Conservation (phyloP, 2,329 filamentous ascomycete species). For the Ascochyta koolunga region DNA sequence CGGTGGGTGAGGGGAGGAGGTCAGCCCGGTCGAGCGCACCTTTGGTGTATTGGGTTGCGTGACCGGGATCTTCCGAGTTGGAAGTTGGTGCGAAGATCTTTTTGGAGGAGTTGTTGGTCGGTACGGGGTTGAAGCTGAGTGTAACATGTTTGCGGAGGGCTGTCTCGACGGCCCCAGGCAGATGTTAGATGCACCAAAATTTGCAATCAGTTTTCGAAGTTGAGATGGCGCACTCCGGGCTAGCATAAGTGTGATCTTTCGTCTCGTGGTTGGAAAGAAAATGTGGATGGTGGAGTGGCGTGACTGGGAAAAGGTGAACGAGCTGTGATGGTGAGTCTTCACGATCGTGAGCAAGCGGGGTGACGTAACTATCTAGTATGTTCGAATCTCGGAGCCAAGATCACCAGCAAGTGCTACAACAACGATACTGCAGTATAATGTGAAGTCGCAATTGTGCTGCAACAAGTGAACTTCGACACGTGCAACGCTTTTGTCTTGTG, state of each 20-base stretch:
- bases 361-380: slow-evolving; percentile 27
- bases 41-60: slow-evolving; percentile 78
- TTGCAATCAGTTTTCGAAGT: background rate
- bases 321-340: slow-evolving; percentile 17
- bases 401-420: background rate
- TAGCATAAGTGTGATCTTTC: background rate
- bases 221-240: background rate
- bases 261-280: background rate
- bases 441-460: background rate
- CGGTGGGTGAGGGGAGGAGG: slow-evolving; percentile 70
- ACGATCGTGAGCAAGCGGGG: slow-evolving; percentile 32
- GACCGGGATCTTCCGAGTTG: slow-evolving; percentile 57
- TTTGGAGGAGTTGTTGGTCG: slow-evolving; percentile 32
- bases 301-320: slow-evolving; percentile 15
- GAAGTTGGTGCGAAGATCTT: slow-evolving; percentile 68
- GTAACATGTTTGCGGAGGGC: slow-evolving; percentile 25
- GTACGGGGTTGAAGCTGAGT: slow-evolving; percentile 22
- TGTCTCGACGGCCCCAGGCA: background rate
- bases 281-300: slow-evolving; percentile 7
- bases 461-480: background rate
- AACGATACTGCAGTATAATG: background rate
- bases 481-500: background rate
- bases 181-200: background rate
- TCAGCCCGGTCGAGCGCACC: slow-evolving; percentile 66
- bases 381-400: background rate